phyloP scores from a whole-genome alignment of 2,329 filamentous ascomycete genomes.

The Paramyrothecium roridum region DNA sequence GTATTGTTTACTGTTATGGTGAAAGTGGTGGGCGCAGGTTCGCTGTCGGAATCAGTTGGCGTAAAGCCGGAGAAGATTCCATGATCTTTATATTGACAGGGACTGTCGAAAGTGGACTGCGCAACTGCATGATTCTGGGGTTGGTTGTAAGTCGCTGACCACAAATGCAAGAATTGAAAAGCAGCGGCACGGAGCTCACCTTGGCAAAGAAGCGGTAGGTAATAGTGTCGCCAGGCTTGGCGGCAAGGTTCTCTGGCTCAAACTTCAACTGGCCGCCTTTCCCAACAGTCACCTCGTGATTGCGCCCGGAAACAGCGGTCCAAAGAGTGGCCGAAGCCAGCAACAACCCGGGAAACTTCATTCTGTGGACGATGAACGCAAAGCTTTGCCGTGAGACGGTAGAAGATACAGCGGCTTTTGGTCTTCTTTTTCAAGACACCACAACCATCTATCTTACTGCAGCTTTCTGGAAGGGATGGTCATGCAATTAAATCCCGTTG shows the following conservation, averaged over 20 bases:
- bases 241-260: background rate
- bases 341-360: background rate
- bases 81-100: background rate
- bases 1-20: slow-evolving; percentile 26
- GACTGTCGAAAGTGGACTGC: background rate
- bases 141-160: background rate
- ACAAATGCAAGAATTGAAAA: background rate
- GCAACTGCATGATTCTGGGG: background rate
- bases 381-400: background rate
- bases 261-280: background rate
- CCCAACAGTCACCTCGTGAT: background rate
- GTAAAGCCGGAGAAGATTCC: background rate
- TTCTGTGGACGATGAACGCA: background rate
- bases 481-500: background rate
- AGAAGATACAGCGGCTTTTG: background rate
- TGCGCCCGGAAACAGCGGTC: background rate
- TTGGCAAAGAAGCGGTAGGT: background rate
- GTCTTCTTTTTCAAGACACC: no score
- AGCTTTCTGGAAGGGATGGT: background rate
- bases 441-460: no score
- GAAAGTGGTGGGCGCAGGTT: slow-evolving; percentile 5
- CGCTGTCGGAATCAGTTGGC: background rate
- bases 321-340: background rate
- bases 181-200: background rate
- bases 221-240: background rate